Evolutionary conservation across 2,329 filamentous ascomycete genomes (phyloP), one percentile per base, ranked within the genome.

Genomic region (Pseudomassariella vexata): DNA sequence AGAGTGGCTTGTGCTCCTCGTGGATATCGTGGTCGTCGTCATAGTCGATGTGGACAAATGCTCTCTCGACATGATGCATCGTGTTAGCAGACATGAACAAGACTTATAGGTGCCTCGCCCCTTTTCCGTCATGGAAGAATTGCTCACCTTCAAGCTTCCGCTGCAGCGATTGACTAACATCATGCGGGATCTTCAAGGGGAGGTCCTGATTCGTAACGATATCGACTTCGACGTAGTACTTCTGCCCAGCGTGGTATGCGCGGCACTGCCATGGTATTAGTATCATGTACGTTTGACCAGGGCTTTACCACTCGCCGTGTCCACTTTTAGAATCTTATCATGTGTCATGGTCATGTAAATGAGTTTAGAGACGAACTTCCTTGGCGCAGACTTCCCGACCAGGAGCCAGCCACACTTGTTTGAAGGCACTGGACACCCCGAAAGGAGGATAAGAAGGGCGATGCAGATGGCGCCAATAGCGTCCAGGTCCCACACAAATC

Each of bases 151-250:
- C 76, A 9, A 79, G 60, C 53, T 79, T 79, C 26, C 74, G 64
- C 52, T 79, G 75, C 30, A 79, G 50, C 8, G 65, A 63, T 49
- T 79, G 74, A 15, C 69, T 70, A 17, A 79, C 69, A 40, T 79
- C 74, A 42, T 79, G 75, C 3, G 73, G 73, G 31, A 76, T 57
- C 37, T 65, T 70, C 17, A 79, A 57, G 6, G 69, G 70, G 3
- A 66, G 60, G 4, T 64, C 56, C 39, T 69, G 69, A 45, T 76
- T 66, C 62, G 79, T 74, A 30, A 79, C 66, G 31, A 79, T 65
- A 44, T 79, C 75, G 5, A 79, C 68, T 43, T 79, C 75, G 12
- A 78, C 75, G 41, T 77, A 79, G 43, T 76, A 74, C 23, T 69
- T 65, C 40, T 78, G 71, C 0, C 76, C 75, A 0, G 73, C 72